Evolutionary conservation across 2,329 filamentous ascomycete genomes (phyloP), one percentile per base, ranked within the genome.

Genomic region (Penicillium sp.): DNA sequence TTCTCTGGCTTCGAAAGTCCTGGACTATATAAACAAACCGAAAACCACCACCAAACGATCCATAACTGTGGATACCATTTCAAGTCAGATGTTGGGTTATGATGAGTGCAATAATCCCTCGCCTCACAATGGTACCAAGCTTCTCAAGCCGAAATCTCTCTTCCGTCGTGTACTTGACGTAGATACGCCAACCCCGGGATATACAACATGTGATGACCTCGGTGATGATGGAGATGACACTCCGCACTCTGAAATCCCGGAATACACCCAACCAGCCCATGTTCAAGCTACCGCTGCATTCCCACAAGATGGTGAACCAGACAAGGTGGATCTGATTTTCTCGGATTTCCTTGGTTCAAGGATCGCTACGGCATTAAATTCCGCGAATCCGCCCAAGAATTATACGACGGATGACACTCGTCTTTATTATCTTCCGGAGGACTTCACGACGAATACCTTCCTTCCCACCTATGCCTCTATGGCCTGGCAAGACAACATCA

Each of bases 181-280:
- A 3, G 21, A 29, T 12, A 49, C 43, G 7, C 35, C 38, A 3
- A 44, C 44, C 6, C 44, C 44, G 13, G 57, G 57, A 23, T 59
- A 59, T 33, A 52, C 49, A 29, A 56, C 49, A 7, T 59, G 53
- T 33, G 53, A 56, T 47, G 53, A 59, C 19, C 53, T 59, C n/a
- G 53, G 57, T 9, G 17, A 41, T 56, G 57, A 53, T 53, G 53
- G 57, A 12, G 25, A 27, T 27, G 25, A 27, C 25, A 27, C 25
- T 27, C 25, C 25, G 7, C 25, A 27, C 25, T 27, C 25, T 27
- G 25, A 27, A 27, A 27, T 27, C 25, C 7, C 25, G 25, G 25
- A 27, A 27, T 27, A 27, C 25, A 8, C 25, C 7, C 25, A 53
- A 59, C 57, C 48, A 17, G 19, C 17, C 12, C 27, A 59, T 45